Evolutionary conservation across 331 rosid species (phyloP), one percentile per base, ranked within the genome.

Genomic region (Dryas integrifolia): DNA sequence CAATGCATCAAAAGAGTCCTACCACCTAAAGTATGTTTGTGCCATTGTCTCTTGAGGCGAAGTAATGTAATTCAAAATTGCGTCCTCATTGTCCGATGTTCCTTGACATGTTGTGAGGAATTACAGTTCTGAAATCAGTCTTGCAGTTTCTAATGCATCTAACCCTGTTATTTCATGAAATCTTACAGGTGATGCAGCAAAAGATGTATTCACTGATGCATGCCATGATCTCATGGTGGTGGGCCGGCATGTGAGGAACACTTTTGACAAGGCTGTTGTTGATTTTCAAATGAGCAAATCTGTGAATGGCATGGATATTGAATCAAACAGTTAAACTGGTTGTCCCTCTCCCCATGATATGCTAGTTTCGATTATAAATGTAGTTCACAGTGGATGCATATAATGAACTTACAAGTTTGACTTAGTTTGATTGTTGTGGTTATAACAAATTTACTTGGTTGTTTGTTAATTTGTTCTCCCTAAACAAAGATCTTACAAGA

Each of bases 191-290:
- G 96, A 82, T 83, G 81, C 90, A 40, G 89, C 97, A 0, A 69
- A 77, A n/a, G 92, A 88, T 62, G 90, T 84, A 50, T 48, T 92
- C 79, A 88, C 76, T 74, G 97, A 92, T 81, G 83, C 89, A 46
- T 87, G 92, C 72, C 97, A 87, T 67, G 90, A 92, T 82, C 76
- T 92, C 77, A 88, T 88, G 93, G 81, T 79, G 44, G 82, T 87
- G 75, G 87, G 90, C 80, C 91, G 84, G 74, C 90, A 90, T 59
- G 97, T 90, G 61, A 83, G 90, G 72, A 76, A 69, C 77, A 84
- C 90, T 43, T 83, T 92, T 50, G 88, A 82, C 72, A 87, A 82
- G 72, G 88, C 92, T 58, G 93, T 90, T 13, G 81, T 55, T 64
- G 96, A 92, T 76, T 84, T 79, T 51, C 85, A 84, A 76, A 68